Conservation (phyloP, 371 early-diverging fungal genomes). For the Batrachochytrium dendrobatidis region DNA sequence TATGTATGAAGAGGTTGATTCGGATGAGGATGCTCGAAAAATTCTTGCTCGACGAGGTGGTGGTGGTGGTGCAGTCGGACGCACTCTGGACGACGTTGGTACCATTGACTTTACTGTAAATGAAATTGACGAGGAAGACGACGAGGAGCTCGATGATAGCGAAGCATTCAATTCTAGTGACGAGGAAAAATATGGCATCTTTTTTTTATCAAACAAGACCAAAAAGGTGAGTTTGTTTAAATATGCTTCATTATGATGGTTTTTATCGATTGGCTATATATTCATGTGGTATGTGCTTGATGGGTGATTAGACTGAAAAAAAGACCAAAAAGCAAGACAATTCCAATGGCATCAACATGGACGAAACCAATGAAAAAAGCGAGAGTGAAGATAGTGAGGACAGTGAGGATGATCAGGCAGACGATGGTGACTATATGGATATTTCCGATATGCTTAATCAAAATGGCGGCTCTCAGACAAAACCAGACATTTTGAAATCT, state of each 20-base stretch:
- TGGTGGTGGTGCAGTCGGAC: conserved; percentile 24
- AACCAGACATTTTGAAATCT: conserved; percentile 9
- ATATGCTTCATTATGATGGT: neutral
- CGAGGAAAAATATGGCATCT: conserved; percentile 71
- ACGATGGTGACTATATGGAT: conserved; percentile 10
- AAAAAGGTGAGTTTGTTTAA: neutral
- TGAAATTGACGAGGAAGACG: conserved; percentile 70
- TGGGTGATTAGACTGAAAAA: conserved; percentile 6
- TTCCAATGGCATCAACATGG: too few species aligned
- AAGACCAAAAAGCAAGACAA: conserved; percentile 18
- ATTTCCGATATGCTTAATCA: conserved; percentile 16
- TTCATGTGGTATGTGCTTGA: neutral
- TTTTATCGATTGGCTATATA: neutral
- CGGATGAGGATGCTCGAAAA: conserved; percentile 52
- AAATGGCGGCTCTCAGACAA: too few species aligned
- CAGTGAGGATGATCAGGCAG: conserved; percentile 29
- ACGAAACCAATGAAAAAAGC: conserved; percentile 40
- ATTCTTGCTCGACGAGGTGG: conserved; percentile 36
- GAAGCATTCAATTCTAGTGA: conserved; percentile 81
- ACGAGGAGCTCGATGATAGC: conserved; percentile 88
- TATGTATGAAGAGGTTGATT: conserved; percentile 36
- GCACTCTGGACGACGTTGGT: conserved; percentile 65
- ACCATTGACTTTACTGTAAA: conserved; percentile 67
- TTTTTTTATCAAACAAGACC: conserved; percentile 23
- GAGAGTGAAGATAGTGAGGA: conserved; percentile 36